Conservation (phyloP, 805 yeast genomes). For the Saturnispora halmiae region DNA sequence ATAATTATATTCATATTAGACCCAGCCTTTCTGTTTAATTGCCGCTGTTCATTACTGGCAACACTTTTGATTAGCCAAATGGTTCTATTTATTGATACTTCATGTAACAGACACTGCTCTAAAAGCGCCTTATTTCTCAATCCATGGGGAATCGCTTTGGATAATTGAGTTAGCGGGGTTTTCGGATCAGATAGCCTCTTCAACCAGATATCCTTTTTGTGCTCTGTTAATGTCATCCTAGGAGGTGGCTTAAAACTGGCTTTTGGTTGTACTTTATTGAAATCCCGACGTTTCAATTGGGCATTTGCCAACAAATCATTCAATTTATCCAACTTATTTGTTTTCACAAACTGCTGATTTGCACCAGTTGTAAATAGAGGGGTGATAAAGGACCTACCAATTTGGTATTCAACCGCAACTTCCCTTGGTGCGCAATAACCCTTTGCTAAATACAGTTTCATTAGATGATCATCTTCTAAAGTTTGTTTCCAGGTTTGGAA, state of each 20-base stretch:
- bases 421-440: conserved; percentile 61
- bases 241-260: conserved; percentile 73
- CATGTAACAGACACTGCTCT: conserved; percentile 60
- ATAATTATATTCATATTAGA: conserved; percentile 31
- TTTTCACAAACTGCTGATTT: conserved; percentile 9
- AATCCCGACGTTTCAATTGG: conserved; percentile 36
- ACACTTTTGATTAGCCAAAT: conserved; percentile 89
- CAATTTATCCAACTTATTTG: conserved; percentile 28
- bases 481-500: conserved; percentile 63
- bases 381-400: conserved; percentile 52
- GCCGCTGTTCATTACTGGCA: conserved; percentile 65
- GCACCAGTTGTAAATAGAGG: conserved; percentile 19
- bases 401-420: conserved; percentile 58
- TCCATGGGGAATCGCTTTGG: conserved; percentile 86
- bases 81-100: conserved; percentile 72
- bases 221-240: conserved; percentile 82
- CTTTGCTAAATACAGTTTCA: conserved; percentile 51
- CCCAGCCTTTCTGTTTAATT: conserved; percentile 38
- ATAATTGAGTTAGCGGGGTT: conserved; percentile 56
- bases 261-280: conserved; percentile 38
- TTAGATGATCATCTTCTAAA: conserved; percentile 42
- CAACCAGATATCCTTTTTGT: conserved; percentile 79
- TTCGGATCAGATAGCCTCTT: conserved; percentile 62
- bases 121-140: conserved; percentile 62
- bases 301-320: conserved; percentile 44